Percentiles rank a stretch among this genome's conserved stretches.
Evolutionary conservation across 371 early-diverging fungal genomes (phyloP).

Genomic region (Apophysomyces ossiformis): DNA sequence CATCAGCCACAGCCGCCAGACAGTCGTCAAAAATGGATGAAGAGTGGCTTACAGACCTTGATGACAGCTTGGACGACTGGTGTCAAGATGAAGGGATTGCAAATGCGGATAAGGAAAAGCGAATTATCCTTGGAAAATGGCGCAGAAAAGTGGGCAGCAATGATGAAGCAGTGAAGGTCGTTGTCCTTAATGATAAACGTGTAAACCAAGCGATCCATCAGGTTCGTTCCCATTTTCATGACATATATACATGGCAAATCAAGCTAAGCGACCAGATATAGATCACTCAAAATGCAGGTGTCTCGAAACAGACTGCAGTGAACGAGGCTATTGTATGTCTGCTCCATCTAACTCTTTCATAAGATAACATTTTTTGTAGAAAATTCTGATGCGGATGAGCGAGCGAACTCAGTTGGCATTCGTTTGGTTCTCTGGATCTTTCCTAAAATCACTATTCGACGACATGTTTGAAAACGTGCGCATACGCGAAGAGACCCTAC

Average conservation of each 20-base stretch:
- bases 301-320: slow-evolving; percentile 49
- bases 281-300: slow-evolving; percentile 55
- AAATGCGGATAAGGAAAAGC: slow-evolving; percentile 30
- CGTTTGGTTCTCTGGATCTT: slow-evolving; percentile 52
- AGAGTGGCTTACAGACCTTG: slow-evolving; percentile 52
- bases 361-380: slow-evolving; percentile 16
- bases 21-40: slow-evolving; percentile 34
- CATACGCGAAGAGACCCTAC: slow-evolving; percentile 41
- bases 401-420: slow-evolving; percentile 54
- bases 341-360: neutral
- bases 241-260: neutral
- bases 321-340: slow-evolving; percentile 48
- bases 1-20: neutral
- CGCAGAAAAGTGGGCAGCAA: slow-evolving; percentile 49
- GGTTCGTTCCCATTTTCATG: slow-evolving; percentile 9
- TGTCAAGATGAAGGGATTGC: slow-evolving; percentile 41
- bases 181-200: slow-evolving; percentile 54
- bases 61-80: slow-evolving; percentile 54
- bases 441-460: slow-evolving; percentile 43
- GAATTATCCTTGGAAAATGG: slow-evolving; percentile 51
- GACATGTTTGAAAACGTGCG: slow-evolving; percentile 54
- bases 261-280: slow-evolving; percentile 7
- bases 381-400: slow-evolving; percentile 52
- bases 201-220: slow-evolving; percentile 50
- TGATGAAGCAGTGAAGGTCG: slow-evolving; percentile 51